Evolutionary conservation across 1,284 basidiomycete species (phyloP).

Genomic region (Kalmanozyma brasiliensis): DNA sequence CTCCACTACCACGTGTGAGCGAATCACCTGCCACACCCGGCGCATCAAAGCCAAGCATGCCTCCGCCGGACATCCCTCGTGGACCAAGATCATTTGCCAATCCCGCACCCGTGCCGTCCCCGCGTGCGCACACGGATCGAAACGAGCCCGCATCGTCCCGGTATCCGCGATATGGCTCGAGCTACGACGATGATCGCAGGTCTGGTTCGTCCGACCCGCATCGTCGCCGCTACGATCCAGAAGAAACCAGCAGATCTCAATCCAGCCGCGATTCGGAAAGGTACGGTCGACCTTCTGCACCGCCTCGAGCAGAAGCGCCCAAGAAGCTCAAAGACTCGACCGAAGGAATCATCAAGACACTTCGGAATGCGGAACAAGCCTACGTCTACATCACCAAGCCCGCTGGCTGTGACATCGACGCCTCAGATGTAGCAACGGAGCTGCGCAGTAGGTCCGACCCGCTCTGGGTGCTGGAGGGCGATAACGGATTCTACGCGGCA

Average conservation of each 20-base stretch:
- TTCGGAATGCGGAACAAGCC: conserved; percentile 28
- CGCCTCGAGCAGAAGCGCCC: conserved; percentile 1
- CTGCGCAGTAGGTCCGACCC: conserved; percentile 50
- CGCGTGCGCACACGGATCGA: conserved; percentile 6
- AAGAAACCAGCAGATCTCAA: conserved; percentile 8
- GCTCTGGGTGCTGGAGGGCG: conserved; percentile 60
- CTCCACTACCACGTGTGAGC: background rate
- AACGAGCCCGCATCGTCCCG: conserved; percentile 3
- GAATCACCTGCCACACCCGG: conserved; percentile 21
- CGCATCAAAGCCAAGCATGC: conserved; percentile 25
- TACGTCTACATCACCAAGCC: conserved; percentile 54
- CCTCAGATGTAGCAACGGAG: conserved; percentile 46
- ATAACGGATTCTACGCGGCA: conserved; percentile 65
- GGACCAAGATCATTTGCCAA: conserved; percentile 14
- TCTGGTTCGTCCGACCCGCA: conserved; percentile 3
- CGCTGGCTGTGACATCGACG: conserved; percentile 39
- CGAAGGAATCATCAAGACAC: conserved; percentile 21
- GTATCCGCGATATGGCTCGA: conserved; percentile 5
- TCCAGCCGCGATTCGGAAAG: conserved; percentile 1
- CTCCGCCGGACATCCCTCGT: conserved; percentile 28
- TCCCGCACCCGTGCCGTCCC: conserved; percentile 9
- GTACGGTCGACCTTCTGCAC: background rate
- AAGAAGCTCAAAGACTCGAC: conserved; percentile 15
- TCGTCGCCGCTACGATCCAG: conserved; percentile 12
- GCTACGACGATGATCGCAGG: conserved; percentile 8